Conservation (phyloP, 371 early-diverging fungal species). For the Mortierella sp. region DNA sequence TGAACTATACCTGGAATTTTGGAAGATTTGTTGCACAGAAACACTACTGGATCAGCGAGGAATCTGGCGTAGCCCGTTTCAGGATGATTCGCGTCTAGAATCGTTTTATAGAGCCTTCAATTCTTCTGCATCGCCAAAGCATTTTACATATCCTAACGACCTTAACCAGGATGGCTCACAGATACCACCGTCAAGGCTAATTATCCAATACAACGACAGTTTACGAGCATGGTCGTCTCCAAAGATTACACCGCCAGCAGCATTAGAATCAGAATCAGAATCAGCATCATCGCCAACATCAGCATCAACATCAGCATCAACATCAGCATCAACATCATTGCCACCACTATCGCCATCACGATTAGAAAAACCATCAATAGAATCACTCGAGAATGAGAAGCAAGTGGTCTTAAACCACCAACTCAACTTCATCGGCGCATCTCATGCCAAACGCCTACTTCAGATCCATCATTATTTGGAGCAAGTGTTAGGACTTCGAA, state of each 20-base stretch:
- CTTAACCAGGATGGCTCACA: not conserved
- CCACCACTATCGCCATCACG: not conserved
- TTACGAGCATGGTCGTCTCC: not conserved
- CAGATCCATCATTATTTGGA: constrained; percentile 55
- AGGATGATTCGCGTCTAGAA: constrained; percentile 6
- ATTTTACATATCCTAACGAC: not conserved
- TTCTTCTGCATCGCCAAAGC: constrained; percentile 8
- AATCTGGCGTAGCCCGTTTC: constrained; percentile 25
- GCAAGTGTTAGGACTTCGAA: constrained; percentile 19
- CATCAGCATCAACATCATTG: constrained; percentile 4
- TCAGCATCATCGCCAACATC: not conserved
- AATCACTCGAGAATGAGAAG: not conserved
- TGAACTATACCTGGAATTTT: constrained; percentile 38
- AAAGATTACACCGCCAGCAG: too few species aligned
- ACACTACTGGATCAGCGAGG: constrained; percentile 28
- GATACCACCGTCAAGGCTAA: not conserved
- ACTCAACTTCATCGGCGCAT: constrained; percentile 17
- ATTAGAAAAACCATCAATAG: not conserved
- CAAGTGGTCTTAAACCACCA: not conserved
- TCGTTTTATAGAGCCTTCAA: constrained; percentile 42
- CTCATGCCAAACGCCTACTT: constrained; percentile 37
- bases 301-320: not conserved
- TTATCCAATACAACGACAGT: not conserved
- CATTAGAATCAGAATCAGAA: too few species aligned
- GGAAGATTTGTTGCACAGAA: constrained; percentile 34